Conservation (phyloP, 2,329 filamentous ascomycete species). For the Trichoderma guizhouense region DNA sequence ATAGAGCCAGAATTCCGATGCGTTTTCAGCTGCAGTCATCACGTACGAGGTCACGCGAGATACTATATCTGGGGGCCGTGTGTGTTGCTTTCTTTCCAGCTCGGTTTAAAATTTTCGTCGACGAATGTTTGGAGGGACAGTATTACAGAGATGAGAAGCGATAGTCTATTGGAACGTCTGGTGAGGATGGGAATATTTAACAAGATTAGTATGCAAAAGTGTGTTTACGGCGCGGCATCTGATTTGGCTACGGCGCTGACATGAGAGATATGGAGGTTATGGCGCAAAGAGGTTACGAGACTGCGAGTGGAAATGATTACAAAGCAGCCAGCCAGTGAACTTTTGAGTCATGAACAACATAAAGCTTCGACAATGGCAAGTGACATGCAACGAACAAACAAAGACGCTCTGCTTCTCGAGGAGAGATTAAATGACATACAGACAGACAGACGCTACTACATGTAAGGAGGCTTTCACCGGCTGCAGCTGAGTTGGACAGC, state of each 20-base stretch:
- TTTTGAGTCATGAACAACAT: neutral
- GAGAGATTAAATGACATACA: neutral
- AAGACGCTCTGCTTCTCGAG: neutral
- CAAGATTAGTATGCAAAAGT: neutral
- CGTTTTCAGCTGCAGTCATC: constrained; percentile 20
- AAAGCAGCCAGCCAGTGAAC: constrained; percentile 1
- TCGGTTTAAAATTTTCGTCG: neutral
- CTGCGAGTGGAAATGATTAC: neutral
- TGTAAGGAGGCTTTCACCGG: neutral
- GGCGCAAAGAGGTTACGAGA: neutral
- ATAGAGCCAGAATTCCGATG: constrained; percentile 86
- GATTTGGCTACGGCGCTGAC: neutral
- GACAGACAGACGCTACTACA: neutral
- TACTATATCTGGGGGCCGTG: neutral
- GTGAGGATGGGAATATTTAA: neutral
- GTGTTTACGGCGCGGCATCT: neutral
- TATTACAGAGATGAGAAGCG: neutral
- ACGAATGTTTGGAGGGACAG: neutral
- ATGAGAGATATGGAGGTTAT: neutral
- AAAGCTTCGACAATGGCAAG: neutral
- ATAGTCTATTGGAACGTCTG: neutral
- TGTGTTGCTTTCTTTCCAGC: neutral
- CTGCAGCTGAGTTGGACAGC: neutral
- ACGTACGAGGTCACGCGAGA: neutral
- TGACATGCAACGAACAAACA: neutral